Evolutionary conservation across 352 stramenopile species (phyloP).

Genomic region (Pythium diclinum): DNA sequence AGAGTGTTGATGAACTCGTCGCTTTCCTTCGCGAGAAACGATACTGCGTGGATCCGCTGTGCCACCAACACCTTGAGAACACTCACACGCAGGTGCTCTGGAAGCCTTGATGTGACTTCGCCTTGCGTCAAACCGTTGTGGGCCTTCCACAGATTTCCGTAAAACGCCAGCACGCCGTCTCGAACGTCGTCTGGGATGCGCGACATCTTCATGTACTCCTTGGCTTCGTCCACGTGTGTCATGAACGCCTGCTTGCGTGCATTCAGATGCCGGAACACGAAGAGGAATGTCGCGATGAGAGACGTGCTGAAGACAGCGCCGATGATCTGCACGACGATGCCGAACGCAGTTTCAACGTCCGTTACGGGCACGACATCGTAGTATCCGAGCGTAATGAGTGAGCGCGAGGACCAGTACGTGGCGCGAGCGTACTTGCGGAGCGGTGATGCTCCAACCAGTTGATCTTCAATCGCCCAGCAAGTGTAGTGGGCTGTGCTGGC

Average conservation of each 20-base stretch:
- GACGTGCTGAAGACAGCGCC: slow-evolving; percentile 66
- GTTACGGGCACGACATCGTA: slow-evolving; percentile 58
- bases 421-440: slow-evolving; percentile 52
- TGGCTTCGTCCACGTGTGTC: slow-evolving; percentile 61
- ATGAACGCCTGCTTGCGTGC: slow-evolving; percentile 62
- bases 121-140: slow-evolving; percentile 47
- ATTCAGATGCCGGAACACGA: slow-evolving; percentile 66
- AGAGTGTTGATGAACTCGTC: slow-evolving; percentile 73
- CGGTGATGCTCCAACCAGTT: slow-evolving; percentile 42
- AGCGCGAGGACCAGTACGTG: slow-evolving; percentile 57
- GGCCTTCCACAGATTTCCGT: slow-evolving; percentile 55
- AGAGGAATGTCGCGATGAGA: slow-evolving; percentile 66
- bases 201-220: slow-evolving; percentile 71
- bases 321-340: slow-evolving; percentile 53
- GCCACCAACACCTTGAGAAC: slow-evolving; percentile 53
- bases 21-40: slow-evolving; percentile 59
- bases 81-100: slow-evolving; percentile 54
- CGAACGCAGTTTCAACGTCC: slow-evolving; percentile 52
- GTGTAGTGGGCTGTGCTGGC: slow-evolving; percentile 28
- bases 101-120: slow-evolving; percentile 45
- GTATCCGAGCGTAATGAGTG: slow-evolving; percentile 55
- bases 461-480: slow-evolving; percentile 71
- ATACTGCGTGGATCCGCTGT: slow-evolving; percentile 57
- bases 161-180: slow-evolving; percentile 53
- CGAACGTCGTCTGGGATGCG: slow-evolving; percentile 60